Conservation (phyloP, 257 asterid genomes). For the Nicotiana tabacum region DNA sequence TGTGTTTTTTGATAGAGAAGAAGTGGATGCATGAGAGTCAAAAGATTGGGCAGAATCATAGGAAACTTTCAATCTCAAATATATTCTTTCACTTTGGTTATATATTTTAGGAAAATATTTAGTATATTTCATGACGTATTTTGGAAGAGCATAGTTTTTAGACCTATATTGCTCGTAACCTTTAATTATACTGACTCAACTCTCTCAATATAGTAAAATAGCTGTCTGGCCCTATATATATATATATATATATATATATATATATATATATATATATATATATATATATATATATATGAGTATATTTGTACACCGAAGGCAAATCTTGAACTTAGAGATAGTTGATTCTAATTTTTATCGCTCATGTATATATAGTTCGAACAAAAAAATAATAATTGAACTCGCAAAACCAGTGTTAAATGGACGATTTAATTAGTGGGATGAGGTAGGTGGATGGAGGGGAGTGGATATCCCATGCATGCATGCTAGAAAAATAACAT, state of each 20-base stretch:
- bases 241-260: too few relatives aligned
- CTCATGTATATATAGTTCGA: too few relatives aligned
- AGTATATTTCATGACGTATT: neutral
- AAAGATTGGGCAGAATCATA: conserved; percentile 42
- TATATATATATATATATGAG: too few relatives aligned
- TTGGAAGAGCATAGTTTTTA: too few relatives aligned
- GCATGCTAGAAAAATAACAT: neutral
- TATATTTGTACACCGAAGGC: too few relatives aligned
- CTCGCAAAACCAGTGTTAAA: neutral
- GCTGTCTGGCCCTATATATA: too few relatives aligned
- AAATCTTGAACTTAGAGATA: too few relatives aligned
- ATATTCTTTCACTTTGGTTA: conserved; percentile 33
- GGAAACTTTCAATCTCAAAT: conserved; percentile 71
- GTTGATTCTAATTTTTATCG: too few relatives aligned
- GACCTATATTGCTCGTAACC: too few relatives aligned
- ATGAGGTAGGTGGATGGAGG: neutral
- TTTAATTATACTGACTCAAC: too few relatives aligned
- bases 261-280: too few relatives aligned
- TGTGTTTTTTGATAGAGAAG: neutral
- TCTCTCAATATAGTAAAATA: too few relatives aligned
- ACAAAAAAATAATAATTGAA: neutral
- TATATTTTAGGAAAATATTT: neutral
- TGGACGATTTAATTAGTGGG: neutral
- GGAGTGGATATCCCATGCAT: neutral
- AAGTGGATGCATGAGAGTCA: conserved; percentile 19